A percentile compares a stretch with the other conserved stretches of the same genome.
These are phyloP conservation scores for Pulveroboletus sp. DNA, from an alignment of 768 basidiomycete species.

Conservation along the genomic window DNA sequence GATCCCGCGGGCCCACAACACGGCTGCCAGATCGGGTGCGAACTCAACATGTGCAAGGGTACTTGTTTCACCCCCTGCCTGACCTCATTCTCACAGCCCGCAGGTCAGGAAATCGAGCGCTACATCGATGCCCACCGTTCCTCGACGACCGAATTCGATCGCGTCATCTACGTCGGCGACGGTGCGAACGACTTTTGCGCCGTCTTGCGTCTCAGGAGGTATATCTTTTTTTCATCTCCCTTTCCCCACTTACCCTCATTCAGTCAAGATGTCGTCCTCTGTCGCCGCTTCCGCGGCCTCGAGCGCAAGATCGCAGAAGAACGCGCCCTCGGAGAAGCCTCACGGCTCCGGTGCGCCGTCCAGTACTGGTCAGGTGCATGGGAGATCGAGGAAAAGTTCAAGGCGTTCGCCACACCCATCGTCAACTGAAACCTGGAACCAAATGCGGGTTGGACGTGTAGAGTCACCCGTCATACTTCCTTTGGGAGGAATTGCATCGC, in stretches of 20 bases:
- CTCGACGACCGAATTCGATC: slow-evolving; percentile 58
- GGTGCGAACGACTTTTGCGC: slow-evolving; percentile 97
- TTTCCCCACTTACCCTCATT: neutral
- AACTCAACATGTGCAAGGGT: slow-evolving; percentile 99
- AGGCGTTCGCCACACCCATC: slow-evolving; percentile 4
- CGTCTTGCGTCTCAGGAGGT: slow-evolving; percentile 74
- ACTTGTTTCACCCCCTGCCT: neutral
- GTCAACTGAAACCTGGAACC: too few relatives aligned
- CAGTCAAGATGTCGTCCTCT: slow-evolving; percentile 82
- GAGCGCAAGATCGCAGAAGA: slow-evolving; percentile 75
- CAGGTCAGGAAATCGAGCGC: slow-evolving; percentile 89
- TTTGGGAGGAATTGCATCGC: too few relatives aligned
- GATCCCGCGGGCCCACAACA: slow-evolving; percentile 79
- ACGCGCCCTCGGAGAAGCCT: slow-evolving; percentile 38
- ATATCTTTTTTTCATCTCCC: neutral
- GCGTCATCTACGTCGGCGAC: slow-evolving; percentile 89
- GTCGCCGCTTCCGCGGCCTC: slow-evolving; percentile 73
- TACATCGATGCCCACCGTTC: slow-evolving; percentile 54
- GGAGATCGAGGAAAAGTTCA: slow-evolving; percentile 89
- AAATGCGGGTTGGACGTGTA: too few relatives aligned
- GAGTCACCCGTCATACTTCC: too few relatives aligned
- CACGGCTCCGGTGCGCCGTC: slow-evolving; percentile 67
- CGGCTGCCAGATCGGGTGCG: slow-evolving; percentile 81
- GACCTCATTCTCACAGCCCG: neutral
- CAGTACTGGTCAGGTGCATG: slow-evolving; percentile 92